Percentiles rank a stretch among this genome's conserved stretches.
phyloP scores from a whole-genome alignment of 2,329 filamentous ascomycete genomes.

The Fusarium metavorans region DNA sequence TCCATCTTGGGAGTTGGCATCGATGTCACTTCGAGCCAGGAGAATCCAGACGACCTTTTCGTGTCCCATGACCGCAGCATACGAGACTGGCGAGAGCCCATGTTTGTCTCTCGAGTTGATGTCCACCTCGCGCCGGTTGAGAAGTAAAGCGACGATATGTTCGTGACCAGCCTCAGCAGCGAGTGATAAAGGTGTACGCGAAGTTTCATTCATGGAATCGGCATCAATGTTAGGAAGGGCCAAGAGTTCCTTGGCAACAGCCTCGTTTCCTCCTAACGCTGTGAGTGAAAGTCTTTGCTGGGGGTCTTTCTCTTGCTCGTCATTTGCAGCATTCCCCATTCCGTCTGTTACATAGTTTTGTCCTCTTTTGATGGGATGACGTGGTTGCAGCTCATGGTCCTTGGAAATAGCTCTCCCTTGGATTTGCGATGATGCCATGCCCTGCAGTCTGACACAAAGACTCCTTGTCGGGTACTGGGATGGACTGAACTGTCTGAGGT shows the following conservation, averaged over 20 bases:
- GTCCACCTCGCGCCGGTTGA: not conserved
- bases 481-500: not conserved
- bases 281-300: not conserved
- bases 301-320: not conserved
- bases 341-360: not conserved
- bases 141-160: not conserved
- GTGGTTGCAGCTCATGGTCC: not conserved
- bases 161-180: not conserved
- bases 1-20: rapidly evolving
- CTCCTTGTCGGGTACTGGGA: not conserved
- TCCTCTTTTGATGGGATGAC: not conserved
- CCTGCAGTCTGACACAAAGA: not conserved
- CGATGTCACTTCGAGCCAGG: not conserved
- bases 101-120: not conserved
- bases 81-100: not conserved
- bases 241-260: not conserved
- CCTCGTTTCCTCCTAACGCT: not conserved
- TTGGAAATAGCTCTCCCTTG: not conserved
- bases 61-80: not conserved
- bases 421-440: not conserved
- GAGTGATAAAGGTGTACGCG: not conserved
- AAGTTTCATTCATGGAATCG: not conserved
- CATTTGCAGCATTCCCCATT: not conserved
- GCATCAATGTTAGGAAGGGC: not conserved
- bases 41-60: constrained; percentile 5